phyloP scores from a whole-genome alignment of 1,284 basidiomycete genomes.

The Exobasidium cylindrosporum region DNA sequence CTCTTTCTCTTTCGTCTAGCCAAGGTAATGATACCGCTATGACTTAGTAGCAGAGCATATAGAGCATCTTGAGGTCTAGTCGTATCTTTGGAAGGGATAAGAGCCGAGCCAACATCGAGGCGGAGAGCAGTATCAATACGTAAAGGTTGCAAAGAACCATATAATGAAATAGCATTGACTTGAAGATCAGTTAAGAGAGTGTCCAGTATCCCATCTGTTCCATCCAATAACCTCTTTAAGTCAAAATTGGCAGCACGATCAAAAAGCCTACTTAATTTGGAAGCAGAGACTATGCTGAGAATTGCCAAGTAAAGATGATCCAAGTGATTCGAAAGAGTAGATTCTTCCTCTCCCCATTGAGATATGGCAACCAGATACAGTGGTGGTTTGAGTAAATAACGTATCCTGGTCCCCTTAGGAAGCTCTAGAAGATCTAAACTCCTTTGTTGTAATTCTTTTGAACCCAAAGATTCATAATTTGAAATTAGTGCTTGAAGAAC shows the following conservation, averaged over 20 bases:
- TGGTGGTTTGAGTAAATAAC: conserved; percentile 78
- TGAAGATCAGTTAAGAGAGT: conserved; percentile 34
- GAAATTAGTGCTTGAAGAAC: conserved; percentile 93
- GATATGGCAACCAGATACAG: conserved; percentile 87
- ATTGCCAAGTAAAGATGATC: conserved; percentile 93
- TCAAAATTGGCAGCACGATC: conserved; percentile 87
- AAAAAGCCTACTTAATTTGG: conserved; percentile 81
- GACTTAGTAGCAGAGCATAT: conserved; percentile 76
- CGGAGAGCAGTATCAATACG: conserved; percentile 63
- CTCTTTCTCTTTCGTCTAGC: conserved; percentile 87
- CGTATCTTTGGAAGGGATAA: conserved; percentile 28
- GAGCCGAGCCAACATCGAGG: conserved; percentile 60
- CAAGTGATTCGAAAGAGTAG: conserved; percentile 81
- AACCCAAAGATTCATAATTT: conserved; percentile 55
- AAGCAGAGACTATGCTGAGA: conserved; percentile 78
- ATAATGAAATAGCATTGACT: conserved; percentile 19
- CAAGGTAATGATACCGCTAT: conserved; percentile 77
- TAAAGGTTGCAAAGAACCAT: conserved; percentile 66
- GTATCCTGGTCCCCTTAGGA: conserved; percentile 62
- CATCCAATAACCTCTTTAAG: conserved; percentile 75
- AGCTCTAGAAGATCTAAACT: conserved; percentile 16
- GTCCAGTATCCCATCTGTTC: conserved; percentile 57
- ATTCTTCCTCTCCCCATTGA: conserved; percentile 88
- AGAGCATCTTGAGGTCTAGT: conserved; percentile 71
- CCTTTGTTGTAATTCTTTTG: conserved; percentile 35